Evolutionary conservation across 345 rosid species (phyloP).

Genomic region (Eucalyptus fibrosa): DNA sequence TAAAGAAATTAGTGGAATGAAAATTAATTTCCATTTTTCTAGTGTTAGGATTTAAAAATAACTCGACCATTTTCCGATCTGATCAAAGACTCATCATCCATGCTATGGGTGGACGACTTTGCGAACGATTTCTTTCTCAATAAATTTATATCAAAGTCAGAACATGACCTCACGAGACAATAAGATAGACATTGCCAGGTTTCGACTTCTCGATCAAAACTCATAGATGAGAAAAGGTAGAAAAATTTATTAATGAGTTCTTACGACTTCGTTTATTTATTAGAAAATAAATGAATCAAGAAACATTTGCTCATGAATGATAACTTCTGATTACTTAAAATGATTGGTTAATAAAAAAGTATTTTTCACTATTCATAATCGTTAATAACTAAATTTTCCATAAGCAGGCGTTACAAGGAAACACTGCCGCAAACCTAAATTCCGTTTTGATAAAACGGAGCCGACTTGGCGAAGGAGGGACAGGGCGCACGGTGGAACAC

Average conservation of each 20-base stretch:
- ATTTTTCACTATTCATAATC: no score
- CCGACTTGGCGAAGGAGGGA: neutral
- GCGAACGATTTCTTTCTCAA: no score
- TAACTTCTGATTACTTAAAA: no score
- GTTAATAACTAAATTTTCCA: no score
- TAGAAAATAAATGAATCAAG: fast-evolving
- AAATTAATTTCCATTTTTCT: neutral
- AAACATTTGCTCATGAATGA: no score
- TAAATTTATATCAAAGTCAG: fast-evolving
- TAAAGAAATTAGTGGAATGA: neutral
- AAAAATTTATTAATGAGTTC: neutral
- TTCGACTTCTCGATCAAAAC: neutral
- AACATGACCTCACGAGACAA: neutral
- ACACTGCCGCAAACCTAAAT: no score
- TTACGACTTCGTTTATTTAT: fast-evolving
- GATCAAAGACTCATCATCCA: fast-evolving
- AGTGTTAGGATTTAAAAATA: neutral
- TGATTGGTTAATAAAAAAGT: no score
- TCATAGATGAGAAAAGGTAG: neutral
- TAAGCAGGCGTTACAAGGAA: no score
- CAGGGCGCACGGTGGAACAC: neutral
- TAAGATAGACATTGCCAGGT: fast-evolving
- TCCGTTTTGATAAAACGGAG: no score
- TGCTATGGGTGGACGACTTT: neutral
- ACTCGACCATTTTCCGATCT: neutral